Evolutionary conservation across 768 basidiomycete genomes (phyloP).

Genomic region (Pluteus cervinus): DNA sequence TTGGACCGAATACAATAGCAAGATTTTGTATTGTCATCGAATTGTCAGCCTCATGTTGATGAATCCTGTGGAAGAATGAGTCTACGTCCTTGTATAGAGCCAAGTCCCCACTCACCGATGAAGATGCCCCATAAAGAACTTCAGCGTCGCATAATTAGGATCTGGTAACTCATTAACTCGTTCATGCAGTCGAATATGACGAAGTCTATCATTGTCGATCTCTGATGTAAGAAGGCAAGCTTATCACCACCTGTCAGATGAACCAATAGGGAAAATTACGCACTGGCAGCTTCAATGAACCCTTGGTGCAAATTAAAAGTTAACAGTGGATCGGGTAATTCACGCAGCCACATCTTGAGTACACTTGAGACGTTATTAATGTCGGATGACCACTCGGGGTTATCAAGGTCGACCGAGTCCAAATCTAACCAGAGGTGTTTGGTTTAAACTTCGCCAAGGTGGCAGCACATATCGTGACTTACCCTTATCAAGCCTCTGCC

Average conservation of each 20-base stretch:
- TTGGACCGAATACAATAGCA: slow-evolving; percentile 97
- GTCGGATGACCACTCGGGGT: slow-evolving; percentile 87
- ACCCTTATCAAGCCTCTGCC: slow-evolving; percentile 85
- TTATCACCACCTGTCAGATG: background rate
- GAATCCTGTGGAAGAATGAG: slow-evolving; percentile 47
- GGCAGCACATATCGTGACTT: slow-evolving; percentile 6
- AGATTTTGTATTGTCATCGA: slow-evolving; percentile 93
- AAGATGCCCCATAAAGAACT: slow-evolving; percentile 92
- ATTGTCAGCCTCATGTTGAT: slow-evolving; percentile 69
- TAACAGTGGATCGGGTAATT: slow-evolving; percentile 90
- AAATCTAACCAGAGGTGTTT: slow-evolving; percentile 45
- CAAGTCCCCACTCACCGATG: slow-evolving; percentile 53
- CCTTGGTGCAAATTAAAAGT: slow-evolving; percentile 81
- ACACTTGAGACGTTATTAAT: slow-evolving; percentile 96
- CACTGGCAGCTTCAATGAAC: slow-evolving; percentile 94
- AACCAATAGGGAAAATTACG: slow-evolving; percentile 22
- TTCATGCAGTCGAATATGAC: slow-evolving; percentile 95
- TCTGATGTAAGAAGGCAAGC: slow-evolving; percentile 32
- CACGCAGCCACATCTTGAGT: slow-evolving; percentile 93
- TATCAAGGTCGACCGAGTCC: slow-evolving; percentile 80
- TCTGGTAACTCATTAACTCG: slow-evolving; percentile 97
- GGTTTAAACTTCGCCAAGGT: background rate
- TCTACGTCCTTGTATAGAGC: slow-evolving; percentile 4
- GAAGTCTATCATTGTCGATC: slow-evolving; percentile 89
- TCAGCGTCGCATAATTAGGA: slow-evolving; percentile 96